These are phyloP conservation scores for Aechmea fasciata DNA, from an alignment of 176 grass and related monocot genomes.

Conservation along the genomic window DNA sequence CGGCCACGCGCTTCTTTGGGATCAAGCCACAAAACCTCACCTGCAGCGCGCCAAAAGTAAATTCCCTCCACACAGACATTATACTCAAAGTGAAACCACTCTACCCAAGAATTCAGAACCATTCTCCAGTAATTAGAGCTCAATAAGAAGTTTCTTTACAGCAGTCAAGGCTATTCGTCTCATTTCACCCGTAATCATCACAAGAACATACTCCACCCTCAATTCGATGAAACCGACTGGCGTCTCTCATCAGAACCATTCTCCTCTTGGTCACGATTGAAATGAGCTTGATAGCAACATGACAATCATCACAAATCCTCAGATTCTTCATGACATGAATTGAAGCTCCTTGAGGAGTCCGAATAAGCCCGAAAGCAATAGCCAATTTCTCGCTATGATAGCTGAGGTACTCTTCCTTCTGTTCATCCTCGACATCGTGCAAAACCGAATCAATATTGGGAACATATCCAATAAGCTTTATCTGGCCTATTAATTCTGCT, in stretches of 20 bases:
- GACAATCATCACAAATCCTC: conserved; percentile 74
- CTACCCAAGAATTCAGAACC: too few relatives aligned
- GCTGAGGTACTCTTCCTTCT: conserved; percentile 66
- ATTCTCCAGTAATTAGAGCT: too few relatives aligned
- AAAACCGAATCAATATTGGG: conserved; percentile 45
- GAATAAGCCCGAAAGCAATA: conserved; percentile 51
- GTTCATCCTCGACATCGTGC: conserved; percentile 76
- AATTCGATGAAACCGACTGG: conserved; percentile 61
- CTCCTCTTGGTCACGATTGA: conserved; percentile 42
- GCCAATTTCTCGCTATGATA: conserved; percentile 78
- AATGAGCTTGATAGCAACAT: conserved; percentile 59
- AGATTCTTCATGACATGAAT: conserved; percentile 70
- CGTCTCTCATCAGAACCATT: conserved; percentile 73
- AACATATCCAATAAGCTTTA: conserved; percentile 56
- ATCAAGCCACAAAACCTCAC: too few relatives aligned
- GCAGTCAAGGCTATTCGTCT: not conserved
- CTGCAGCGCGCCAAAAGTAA: too few relatives aligned
- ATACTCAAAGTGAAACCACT: too few relatives aligned
- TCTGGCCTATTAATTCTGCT: conserved; percentile 44
- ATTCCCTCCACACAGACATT: too few relatives aligned
- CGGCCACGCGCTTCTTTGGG: too few relatives aligned
- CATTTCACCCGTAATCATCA: conserved; percentile 32
- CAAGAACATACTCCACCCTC: conserved; percentile 58
- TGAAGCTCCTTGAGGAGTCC: conserved; percentile 30
- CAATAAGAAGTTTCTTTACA: not conserved